These are phyloP conservation scores for Xerocomus potaroensis DNA, from an alignment of 768 basidiomycete species.

Conservation along the genomic window DNA sequence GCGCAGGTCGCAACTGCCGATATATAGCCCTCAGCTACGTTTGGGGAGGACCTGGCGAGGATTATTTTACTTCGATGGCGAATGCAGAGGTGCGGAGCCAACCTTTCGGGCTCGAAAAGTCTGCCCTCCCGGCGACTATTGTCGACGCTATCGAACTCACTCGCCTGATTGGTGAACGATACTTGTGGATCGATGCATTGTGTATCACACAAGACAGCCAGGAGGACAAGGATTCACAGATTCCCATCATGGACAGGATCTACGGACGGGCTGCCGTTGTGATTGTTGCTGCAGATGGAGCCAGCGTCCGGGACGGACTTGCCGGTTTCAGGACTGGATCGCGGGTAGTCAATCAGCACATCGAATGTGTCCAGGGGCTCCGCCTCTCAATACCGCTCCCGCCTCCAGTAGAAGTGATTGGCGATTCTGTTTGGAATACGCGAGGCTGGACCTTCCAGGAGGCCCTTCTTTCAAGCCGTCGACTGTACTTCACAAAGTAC, in stretches of 20 bases:
- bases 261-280: slow-evolving; percentile 16
- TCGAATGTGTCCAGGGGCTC: slow-evolving; percentile 19
- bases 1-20: slow-evolving; percentile 3
- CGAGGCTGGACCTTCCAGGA: slow-evolving; percentile 27
- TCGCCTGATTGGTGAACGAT: slow-evolving; percentile 18
- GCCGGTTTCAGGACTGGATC: slow-evolving; percentile 12
- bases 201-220: slow-evolving; percentile 23
- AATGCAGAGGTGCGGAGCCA: slow-evolving; percentile 2
- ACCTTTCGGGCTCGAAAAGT: slow-evolving; percentile 3
- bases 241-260: slow-evolving; percentile 17
- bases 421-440: slow-evolving; percentile 13
- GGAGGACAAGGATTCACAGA: slow-evolving; percentile 15
- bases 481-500: slow-evolving; percentile 18
- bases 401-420: slow-evolving; percentile 1
- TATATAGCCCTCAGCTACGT: slow-evolving; percentile 18
- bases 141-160: slow-evolving; percentile 17
- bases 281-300: slow-evolving; percentile 18
- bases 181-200: slow-evolving; percentile 24
- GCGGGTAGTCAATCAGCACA: slow-evolving; percentile 11
- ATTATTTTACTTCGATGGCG: slow-evolving; percentile 7
- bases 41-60: slow-evolving; percentile 9
- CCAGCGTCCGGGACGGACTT: slow-evolving; percentile 7
- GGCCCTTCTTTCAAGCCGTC: slow-evolving; percentile 16
- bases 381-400: slow-evolving; percentile 20
- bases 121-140: slow-evolving; percentile 15